These are phyloP conservation scores for Penicillium sp. DNA, from an alignment of 2,329 filamentous ascomycete species.

Conservation along the genomic window DNA sequence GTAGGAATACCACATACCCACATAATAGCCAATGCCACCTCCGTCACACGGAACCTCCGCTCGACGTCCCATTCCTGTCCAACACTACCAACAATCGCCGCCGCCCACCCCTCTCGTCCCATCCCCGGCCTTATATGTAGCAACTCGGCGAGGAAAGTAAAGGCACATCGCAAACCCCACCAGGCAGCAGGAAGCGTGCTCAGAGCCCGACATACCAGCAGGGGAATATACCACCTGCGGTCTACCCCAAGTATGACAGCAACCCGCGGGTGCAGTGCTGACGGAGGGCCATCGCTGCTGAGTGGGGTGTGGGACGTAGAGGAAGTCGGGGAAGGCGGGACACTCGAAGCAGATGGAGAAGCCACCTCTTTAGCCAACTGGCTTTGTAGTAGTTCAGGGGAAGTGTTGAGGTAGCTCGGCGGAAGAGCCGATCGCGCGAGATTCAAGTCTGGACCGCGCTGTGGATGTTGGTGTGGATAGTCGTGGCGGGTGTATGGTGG, in stretches of 20 bases:
- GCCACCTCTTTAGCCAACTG: conserved; percentile 32
- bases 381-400: conserved; percentile 11
- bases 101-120: conserved; percentile 43
- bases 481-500: conserved; percentile 32
- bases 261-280: conserved; percentile 68
- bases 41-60: conserved; percentile 58
- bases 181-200: conserved; percentile 68
- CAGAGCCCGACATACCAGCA: conserved; percentile 69
- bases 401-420: conserved; percentile 14
- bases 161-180: conserved; percentile 68
- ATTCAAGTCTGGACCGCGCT: conserved; percentile 26
- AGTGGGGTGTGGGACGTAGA: conserved; percentile 30
- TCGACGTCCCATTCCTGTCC: conserved; percentile 46
- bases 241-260: conserved; percentile 75
- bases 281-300: conserved; percentile 32
- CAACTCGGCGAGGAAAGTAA: conserved; percentile 66
- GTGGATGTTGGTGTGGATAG: conserved; percentile 22
- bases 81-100: conserved; percentile 38
- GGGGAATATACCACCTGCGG: conserved; percentile 67
- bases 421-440: conserved; percentile 14
- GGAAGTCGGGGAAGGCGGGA: conserved; percentile 31
- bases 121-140: conserved; percentile 49
- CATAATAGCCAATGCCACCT: conserved; percentile 69
- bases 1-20: conserved; percentile 56
- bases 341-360: conserved; percentile 26